Evolutionary conservation across 2,329 filamentous ascomycete genomes (phyloP), one percentile per base, ranked within the genome.

Genomic region (Talaromyces sp.): DNA sequence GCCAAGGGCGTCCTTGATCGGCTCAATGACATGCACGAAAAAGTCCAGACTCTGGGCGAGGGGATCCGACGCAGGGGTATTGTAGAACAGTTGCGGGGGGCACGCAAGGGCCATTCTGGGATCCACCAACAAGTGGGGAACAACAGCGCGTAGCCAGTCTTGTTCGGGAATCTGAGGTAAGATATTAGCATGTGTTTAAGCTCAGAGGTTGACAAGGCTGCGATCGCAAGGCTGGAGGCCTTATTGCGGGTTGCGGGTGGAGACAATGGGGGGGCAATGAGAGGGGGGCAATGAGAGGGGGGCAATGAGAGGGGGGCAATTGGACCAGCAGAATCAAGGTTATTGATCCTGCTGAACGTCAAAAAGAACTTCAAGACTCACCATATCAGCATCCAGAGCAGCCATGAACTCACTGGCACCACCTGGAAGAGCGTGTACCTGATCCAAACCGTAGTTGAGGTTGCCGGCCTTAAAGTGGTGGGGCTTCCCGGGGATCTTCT

Each of bases 351-450:
- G n/a, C 42, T 14, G 9, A 19, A 46, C 17, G 16, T 29, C 47
- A 33, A 47, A 2, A 22, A 22, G n/a, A 27, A 41, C 30, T 13
- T 30, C 16, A 48, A 2, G 5, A 43, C 55, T 60, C 58, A 68
- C 66, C 85, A 88, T 87, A 64, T 88, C 85, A 17, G 84, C 85
- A 64, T 88, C 85, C 30, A 88, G 72, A 35, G 82, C 81, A n/a
- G 83, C 84, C 65, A 86, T 81, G 66, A 77, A 86, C 61, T 82
- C 75, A 36, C 76, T 75, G n/a, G 80, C 74, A 20, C 82, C 82
- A 16, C 81, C 82, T 1, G 81, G 80, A 29, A 85, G 69, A n/a
- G 70, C 63, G 14, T 75, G 73, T 4, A 78, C 74, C 49, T 78
- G 74, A 14, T 83, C 78, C 17, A 84, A 68, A 30, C 82, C 85